A percentile compares a stretch with the other conserved stretches of the same genome.
These are phyloP conservation scores for Hippophae rhamnoides DNA, from an alignment of 306 rosid genomes.

Conservation along the genomic window DNA sequence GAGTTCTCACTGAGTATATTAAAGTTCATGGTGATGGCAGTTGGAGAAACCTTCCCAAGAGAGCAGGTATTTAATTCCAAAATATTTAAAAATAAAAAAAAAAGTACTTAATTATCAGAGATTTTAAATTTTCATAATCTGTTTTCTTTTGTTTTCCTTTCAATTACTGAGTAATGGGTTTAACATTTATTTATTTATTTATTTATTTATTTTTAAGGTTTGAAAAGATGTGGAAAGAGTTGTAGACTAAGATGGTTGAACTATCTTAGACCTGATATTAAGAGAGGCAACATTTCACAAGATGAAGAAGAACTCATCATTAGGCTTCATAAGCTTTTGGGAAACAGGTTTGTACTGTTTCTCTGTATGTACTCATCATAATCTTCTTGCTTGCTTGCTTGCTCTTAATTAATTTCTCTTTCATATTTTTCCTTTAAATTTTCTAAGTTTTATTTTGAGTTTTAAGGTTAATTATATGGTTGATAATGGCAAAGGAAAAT, in stretches of 20 bases:
- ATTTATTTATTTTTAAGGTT: conserved; percentile 18
- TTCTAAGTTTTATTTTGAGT: too few relatives aligned
- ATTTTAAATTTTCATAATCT: neutral
- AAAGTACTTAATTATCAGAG: neutral
- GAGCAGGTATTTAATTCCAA: conserved; percentile 25
- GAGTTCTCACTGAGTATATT: conserved; percentile 21
- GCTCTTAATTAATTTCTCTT: too few relatives aligned
- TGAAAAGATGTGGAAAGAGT: conserved; percentile 42
- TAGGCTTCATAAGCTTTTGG: conserved; percentile 38
- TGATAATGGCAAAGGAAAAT: too few relatives aligned
- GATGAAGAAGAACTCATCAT: conserved; percentile 49
- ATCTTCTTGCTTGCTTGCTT: too few relatives aligned
- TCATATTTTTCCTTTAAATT: too few relatives aligned
- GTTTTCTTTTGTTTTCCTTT: neutral
- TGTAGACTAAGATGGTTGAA: conserved; percentile 40
- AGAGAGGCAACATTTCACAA: conserved; percentile 36
- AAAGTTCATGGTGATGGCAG: conserved; percentile 39
- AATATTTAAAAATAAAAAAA: neutral
- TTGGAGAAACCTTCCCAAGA: conserved; percentile 42
- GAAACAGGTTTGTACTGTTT: conserved; percentile 23
- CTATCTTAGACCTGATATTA: conserved; percentile 38
- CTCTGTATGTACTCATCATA: too few relatives aligned
- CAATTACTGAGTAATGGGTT: neutral
- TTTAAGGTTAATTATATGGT: too few relatives aligned
- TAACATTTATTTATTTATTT: too few relatives aligned